Base-by-base conservation (phyloP, 257 asterid genomes). In the Sherardia arvensis region DNA sequence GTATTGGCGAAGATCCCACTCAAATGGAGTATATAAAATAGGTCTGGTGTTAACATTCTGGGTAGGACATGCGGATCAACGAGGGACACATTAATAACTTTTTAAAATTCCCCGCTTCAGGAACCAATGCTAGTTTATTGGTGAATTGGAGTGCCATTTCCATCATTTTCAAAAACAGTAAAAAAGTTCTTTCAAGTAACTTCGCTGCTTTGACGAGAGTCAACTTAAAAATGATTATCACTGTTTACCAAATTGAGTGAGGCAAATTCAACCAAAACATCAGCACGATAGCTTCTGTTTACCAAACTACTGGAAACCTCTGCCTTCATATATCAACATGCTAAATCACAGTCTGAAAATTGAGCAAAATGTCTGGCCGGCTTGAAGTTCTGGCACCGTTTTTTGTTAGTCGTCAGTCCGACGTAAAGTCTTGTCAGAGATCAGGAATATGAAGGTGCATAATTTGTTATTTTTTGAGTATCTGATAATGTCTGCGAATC, bases 191-290 rank as follows among this genome's bases (percentile, higher is more conserved):
- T 43, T 43, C 12, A 49, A n/a, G 29, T 28, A 5, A 8, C 30
- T 8, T 59, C 54, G 64, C 40, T 66, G 58, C 63, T 64, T 36
- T 34, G 59, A 73, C 15, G 27, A 57, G 25, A 65, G 7, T 77
- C 81, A 78, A 72, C 34, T 21, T 61, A 23, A 22, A 54, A 70
- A 78, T 83, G 68, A 80, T 78, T 54, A n/a, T 30, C 17, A 32
- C 66, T 48, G 80, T n/a, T n/a, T n/a, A n/a, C n/a, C n/a, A n/a
- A n/a, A 74, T 72, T 38, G 65, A 68, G n/a, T 48, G 58, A 66
- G 5, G 5, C n/a, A n/a, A 26, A 21, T 45, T 63, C 74, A 62
- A 57, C 70, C 74, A 62, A n/a, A n/a, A 61, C 64, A 54, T 59
- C 73, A 59, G 58, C 64, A 61, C 54, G 74, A 74, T 67, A 58